These are phyloP conservation scores for Alopecurus myosuroides DNA, from an alignment of 176 grass and related monocot genomes.

Conservation along the genomic window DNA sequence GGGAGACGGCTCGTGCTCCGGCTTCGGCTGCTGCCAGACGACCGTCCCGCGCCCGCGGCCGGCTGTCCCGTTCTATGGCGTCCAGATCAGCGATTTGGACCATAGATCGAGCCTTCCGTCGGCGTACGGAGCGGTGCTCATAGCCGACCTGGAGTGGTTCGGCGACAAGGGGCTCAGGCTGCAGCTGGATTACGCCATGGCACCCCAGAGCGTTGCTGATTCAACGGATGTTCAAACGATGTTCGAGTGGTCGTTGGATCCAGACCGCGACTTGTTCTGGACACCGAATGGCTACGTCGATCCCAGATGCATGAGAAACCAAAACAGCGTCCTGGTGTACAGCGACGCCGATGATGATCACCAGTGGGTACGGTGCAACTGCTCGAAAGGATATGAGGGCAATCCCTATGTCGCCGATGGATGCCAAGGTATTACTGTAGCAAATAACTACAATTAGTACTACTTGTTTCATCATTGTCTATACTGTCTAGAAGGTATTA, in stretches of 20 bases:
- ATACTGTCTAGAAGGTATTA: too few relatives aligned
- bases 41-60: neutral
- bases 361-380: neutral
- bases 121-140: neutral
- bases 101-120: neutral
- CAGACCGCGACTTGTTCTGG: neutral
- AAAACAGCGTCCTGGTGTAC: too few relatives aligned
- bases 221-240: neutral
- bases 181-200: too few relatives aligned
- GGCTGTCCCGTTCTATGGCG: neutral
- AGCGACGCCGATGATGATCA: too few relatives aligned
- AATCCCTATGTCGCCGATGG: conserved; percentile 8
- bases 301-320: too few relatives aligned
- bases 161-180: neutral
- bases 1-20: neutral
- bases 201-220: too few relatives aligned
- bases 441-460: too few relatives aligned
- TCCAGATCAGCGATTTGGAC: neutral
- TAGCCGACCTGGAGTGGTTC: neutral
- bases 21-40: conserved; percentile 18
- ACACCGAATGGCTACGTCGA: neutral
- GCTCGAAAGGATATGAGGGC: conserved; percentile 10
- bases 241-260: neutral
- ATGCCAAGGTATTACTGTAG: neutral
- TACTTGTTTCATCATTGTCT: too few relatives aligned